Base-by-base conservation (phyloP, 1,284 basidiomycete species). In the Singerocomus rubriflavus region DNA sequence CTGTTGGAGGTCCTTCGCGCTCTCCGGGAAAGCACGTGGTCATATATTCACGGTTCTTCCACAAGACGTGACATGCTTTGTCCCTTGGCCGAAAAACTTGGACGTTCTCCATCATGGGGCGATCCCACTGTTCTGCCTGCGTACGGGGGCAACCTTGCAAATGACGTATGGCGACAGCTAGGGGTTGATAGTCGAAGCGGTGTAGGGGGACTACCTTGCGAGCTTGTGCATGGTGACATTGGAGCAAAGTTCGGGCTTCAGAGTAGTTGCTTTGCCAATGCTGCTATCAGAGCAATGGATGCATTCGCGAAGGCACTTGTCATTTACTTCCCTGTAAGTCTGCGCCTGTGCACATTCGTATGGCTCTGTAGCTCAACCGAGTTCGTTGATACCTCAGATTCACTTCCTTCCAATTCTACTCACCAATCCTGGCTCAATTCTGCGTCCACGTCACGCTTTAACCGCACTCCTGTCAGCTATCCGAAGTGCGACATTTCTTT, bases 181-280 rank as follows among this genome's bases (percentile, higher is more conserved):
- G 78, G 78, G 1, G 74, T 88, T 2, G 62, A 58, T 4, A 75
- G 71, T 25, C 66, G 87, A 46, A 39, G 61, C 5, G 75, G 77
- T 10, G 59, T 85, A 4, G 88, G 85, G 5, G 87, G 87, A 1
- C 57, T 90, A 9, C 88, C 88, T 3, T 91, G 87, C 58, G 82
- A 88, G 59, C 59, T 88, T 3, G 78, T 89, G 0, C 87, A 91
- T 58, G 80, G 79, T 4, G 65, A 71, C 17, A 68, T 81, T 25
- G 77, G 77, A 21, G 61, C 69, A 29, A 68, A 52, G 13, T 57
- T 78, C n/a, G 77, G 77, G 11, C 65, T 81, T 5, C 72, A 73
- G 17, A 66, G 70, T 14, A 85, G 79, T 58, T 90, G 88, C 62
- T 71, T 72, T 2, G 73, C 75, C 27, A 90, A 90, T 62, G 71